Evolutionary conservation across 352 stramenopile species (phyloP).

Genomic region (Globisporangium polare): DNA sequence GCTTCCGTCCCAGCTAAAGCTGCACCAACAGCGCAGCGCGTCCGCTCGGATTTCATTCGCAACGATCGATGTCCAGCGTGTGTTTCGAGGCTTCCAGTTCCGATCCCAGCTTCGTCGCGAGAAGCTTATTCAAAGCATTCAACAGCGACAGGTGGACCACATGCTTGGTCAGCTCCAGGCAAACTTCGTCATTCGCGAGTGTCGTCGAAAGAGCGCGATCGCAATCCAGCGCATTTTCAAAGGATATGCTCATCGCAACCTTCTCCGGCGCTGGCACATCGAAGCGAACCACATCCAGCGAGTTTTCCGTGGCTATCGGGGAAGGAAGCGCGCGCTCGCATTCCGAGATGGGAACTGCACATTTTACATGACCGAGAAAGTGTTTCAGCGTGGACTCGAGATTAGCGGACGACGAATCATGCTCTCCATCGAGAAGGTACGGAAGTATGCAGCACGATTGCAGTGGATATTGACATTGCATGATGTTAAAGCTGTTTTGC

Average conservation of each 20-base stretch:
- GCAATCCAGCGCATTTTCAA: conserved; percentile 61
- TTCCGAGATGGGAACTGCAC: conserved; percentile 66
- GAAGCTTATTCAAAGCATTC: conserved; percentile 35
- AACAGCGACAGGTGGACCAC: conserved; percentile 47
- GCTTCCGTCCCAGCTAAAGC: conserved; percentile 41
- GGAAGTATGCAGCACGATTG: neutral
- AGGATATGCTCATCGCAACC: conserved; percentile 32
- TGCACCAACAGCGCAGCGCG: conserved; percentile 24
- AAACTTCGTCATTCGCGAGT: conserved; percentile 36
- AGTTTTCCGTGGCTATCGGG: conserved; percentile 46
- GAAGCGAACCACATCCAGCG: conserved; percentile 45
- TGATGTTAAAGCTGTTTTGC: neutral
- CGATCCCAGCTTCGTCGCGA: conserved; percentile 43
- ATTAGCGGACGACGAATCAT: conserved; percentile 44
- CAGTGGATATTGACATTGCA: too few species aligned
- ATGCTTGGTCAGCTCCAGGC: conserved; percentile 24
- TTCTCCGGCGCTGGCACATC: conserved; percentile 25
- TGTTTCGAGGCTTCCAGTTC: conserved; percentile 58
- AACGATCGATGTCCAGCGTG: conserved; percentile 40
- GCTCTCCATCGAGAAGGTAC: conserved; percentile 62
- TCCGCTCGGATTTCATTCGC: conserved; percentile 22
- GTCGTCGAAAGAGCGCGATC: conserved; percentile 34
- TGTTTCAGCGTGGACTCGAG: conserved; percentile 55
- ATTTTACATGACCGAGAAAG: conserved; percentile 63
- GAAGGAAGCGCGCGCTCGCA: conserved; percentile 45